Evolutionary conservation across 805 yeast genomes (phyloP), one percentile per base, ranked within the genome.

Genomic region (Spathaspora sp.): DNA sequence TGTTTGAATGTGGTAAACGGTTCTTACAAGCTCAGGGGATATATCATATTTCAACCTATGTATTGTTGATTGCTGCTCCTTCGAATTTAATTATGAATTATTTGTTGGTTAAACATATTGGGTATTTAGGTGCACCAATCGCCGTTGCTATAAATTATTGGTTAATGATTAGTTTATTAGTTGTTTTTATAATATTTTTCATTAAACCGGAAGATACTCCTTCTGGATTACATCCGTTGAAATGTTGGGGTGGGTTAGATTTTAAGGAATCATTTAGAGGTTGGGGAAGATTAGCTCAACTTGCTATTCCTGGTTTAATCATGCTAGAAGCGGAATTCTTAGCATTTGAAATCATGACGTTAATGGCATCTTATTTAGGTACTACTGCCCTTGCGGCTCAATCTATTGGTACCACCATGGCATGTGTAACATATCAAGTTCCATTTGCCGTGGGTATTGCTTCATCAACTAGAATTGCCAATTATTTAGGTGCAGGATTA

Each of bases 301-400:
- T 81, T 49, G 83, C 85, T 1, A 69, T 80, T 29, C 85, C 85
- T 1, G 83, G 85, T 32, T 73, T 78, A 51, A 61, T 80, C 42
- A 81, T 81, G 85, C 73, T 81, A 45, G 84, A 79, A 61, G 84
- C 84, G 11, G 86, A 81, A 60, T 81, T 81, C 65, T 60, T 81
- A 49, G 84, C 84, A 1, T 81, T 81, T 60, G 86, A 81, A 59
- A 72, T 80, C 45, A 73, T 81, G 56, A 78, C 85, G 2, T 70
- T 81, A 55, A 72, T 80, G 52, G 78, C 84, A 0, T 77, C 83
- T 2, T 77, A 79, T 54, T 70, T 81, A 55, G 85, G 85, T 5
- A 80, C 84, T 0, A 63, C 68, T 28, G 71, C 77, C 3, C 69
- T 81, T 49, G 85, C 85, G 4, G 80, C 84, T 0, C 86, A 81